phyloP scores from a whole-genome alignment of 371 early-diverging fungal genomes.

The Actinomortierella wolfii region DNA sequence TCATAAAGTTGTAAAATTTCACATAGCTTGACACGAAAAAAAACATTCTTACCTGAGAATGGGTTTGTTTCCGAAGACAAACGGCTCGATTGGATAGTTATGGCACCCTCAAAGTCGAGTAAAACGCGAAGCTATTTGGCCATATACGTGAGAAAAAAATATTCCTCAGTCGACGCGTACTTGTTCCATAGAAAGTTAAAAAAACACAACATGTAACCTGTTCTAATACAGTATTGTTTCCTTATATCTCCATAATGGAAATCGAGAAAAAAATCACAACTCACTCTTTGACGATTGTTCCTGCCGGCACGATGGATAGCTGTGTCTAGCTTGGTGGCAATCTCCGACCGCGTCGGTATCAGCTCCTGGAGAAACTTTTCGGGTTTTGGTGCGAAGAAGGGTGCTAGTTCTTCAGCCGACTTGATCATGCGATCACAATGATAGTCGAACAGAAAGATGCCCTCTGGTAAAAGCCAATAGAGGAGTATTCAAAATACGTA shows the following conservation, averaged over 20 bases:
- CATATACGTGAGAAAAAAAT: neutral
- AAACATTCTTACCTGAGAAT: conserved; percentile 6
- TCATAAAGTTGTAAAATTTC: neutral
- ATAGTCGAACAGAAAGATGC: conserved; percentile 32
- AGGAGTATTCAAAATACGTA: neutral
- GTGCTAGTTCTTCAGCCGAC: conserved; percentile 30
- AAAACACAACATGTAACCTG: too few species aligned
- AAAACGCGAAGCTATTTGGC: conserved; percentile 62
- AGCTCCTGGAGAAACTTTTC: conserved; percentile 46
- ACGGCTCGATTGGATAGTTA: conserved; percentile 51
- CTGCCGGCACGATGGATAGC: conserved; percentile 43
- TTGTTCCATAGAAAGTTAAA: too few species aligned
- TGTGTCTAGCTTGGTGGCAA: conserved; percentile 30
- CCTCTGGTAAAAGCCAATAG: conserved; percentile 9
- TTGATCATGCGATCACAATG: conserved; percentile 42
- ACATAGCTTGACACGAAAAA: conserved; percentile 16
- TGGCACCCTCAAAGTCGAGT: conserved; percentile 41
- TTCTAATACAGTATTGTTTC: too few species aligned
- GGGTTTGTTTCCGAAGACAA: conserved; percentile 29
- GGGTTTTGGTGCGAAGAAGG: conserved; percentile 17
- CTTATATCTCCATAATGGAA: too few species aligned
- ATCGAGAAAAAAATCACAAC: too few species aligned
- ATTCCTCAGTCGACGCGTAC: too few species aligned
- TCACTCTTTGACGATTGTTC: conserved; percentile 47
- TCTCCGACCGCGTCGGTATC: conserved; percentile 44